Base-by-base conservation (phyloP, 108 stramenopile species). In the Nannochloropsis granulata region DNA sequence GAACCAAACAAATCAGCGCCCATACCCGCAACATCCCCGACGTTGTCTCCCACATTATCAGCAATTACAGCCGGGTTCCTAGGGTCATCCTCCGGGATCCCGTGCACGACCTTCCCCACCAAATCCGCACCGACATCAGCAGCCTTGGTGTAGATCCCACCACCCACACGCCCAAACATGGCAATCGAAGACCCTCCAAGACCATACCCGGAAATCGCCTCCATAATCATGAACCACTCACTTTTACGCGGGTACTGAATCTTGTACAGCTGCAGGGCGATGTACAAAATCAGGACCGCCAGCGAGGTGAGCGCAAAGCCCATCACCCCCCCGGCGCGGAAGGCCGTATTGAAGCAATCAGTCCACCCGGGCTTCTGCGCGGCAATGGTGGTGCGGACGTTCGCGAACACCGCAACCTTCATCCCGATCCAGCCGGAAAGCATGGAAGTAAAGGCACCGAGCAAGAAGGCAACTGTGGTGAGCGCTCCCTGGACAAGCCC, bases 41-140 rank as follows among this genome's bases (percentile, higher is more conserved):
- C 98, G 91, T 98, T 98, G 92, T 98, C 98, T 46, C 98, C 98
- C 25, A 98, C 98, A 88, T 98, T 98, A 85, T 98, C 98, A n/a
- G 98, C 98, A 90, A 98, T 98, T 24, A 96, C 96, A 44, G 98
- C 98, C 23, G 98, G 98, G 93, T 98, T 98, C 80, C 97, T 93
- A 26, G 98, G 98, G 94, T 98, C 98, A 84, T 98, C 98, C 92
- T 98, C 98, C 45, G 97, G 97, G 81, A 98, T 97, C 79, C 95
- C 97, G 87, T 96, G 94, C 44, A 97, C 96, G 82, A 98, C 98
- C 93, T 98, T 98, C 88, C 98, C 98, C 43, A 98, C 98, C 44
- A 98, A 93, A 92, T 98, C 98, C 43, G 98, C 98, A 24, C 98
- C 98, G 12, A 98, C 98, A 92, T 98, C 98, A 79, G 98, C 98